Percentiles rank a stretch among this genome's conserved stretches.
phyloP scores from a whole-genome alignment of 768 basidiomycete genomes.

The Cystofilobasidium bisporidii region DNA sequence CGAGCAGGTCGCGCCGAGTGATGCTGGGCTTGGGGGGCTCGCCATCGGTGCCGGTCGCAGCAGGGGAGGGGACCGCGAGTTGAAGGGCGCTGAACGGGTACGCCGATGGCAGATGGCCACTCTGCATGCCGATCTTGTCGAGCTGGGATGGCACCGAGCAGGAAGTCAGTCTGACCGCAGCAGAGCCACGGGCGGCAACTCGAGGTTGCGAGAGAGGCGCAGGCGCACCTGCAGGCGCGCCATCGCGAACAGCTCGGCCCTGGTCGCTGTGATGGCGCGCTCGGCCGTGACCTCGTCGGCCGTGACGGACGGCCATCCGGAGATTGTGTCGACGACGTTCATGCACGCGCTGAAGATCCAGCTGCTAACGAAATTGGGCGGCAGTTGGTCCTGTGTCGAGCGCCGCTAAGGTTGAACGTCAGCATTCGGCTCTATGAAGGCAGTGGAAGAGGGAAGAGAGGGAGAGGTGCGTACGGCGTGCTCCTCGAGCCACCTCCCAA shows the following conservation, averaged over 20 bases:
- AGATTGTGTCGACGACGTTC: slow-evolving; percentile 69
- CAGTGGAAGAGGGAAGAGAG: slow-evolving; percentile 6
- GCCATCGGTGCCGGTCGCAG: too few species aligned
- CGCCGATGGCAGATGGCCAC: slow-evolving; percentile 58
- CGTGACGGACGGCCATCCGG: slow-evolving; percentile 48
- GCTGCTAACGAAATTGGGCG: slow-evolving; percentile 67
- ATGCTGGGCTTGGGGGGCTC: slow-evolving; percentile 41
- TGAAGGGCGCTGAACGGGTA: slow-evolving; percentile 62
- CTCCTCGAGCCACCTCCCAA: slow-evolving; percentile 65
- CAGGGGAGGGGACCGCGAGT: slow-evolving; percentile 33
- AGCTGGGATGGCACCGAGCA: slow-evolving; percentile 52
- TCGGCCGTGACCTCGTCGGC: slow-evolving; percentile 44
- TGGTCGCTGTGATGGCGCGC: slow-evolving; percentile 56
- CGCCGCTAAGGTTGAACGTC: neutral
- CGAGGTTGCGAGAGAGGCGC: neutral
- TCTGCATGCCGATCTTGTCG: slow-evolving; percentile 67
- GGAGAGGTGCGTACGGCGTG: slow-evolving; percentile 55
- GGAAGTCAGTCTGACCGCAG: neutral
- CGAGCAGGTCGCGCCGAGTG: slow-evolving; percentile 54
- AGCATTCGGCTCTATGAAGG: neutral
- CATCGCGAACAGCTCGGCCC: slow-evolving; percentile 84
- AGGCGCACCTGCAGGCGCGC: slow-evolving; percentile 66
- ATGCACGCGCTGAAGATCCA: slow-evolving; percentile 89
- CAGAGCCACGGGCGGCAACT: neutral
- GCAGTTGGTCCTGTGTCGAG: slow-evolving; percentile 39